These are phyloP conservation scores for Hirschioporus abietinus DNA, from an alignment of 768 basidiomycete genomes.

Conservation along the genomic window DNA sequence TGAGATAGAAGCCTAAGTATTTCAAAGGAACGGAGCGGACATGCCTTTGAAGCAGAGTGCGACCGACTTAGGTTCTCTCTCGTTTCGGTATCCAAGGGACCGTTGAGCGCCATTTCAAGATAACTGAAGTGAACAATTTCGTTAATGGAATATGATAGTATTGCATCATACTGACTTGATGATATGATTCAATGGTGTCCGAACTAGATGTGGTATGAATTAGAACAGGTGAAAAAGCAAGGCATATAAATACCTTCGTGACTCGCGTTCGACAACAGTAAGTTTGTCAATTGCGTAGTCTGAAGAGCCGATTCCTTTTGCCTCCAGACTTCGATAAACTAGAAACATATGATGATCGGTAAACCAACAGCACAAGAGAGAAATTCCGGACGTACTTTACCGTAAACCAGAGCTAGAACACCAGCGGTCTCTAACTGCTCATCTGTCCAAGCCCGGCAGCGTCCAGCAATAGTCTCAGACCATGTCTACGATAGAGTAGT, in stretches of 20 bases:
- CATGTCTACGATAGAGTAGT: slow-evolving; percentile 34
- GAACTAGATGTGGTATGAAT: slow-evolving; percentile 34
- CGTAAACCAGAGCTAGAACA: slow-evolving; percentile 73
- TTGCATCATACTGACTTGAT: slow-evolving; percentile 51
- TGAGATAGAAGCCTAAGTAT: slow-evolving; percentile 1
- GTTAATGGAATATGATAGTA: slow-evolving; percentile 3
- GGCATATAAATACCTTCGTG: slow-evolving; percentile 55
- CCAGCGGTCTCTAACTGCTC: slow-evolving; percentile 81
- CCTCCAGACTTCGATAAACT: slow-evolving; percentile 85
- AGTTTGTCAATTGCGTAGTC: slow-evolving; percentile 65
- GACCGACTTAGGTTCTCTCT: slow-evolving; percentile 67
- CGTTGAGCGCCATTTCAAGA: slow-evolving; percentile 75
- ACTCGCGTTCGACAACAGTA: slow-evolving; percentile 74
- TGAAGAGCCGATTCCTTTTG: slow-evolving; percentile 73
- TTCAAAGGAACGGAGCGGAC: neutral
- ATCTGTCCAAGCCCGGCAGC: slow-evolving; percentile 70
- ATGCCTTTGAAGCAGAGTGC: slow-evolving; percentile 70
- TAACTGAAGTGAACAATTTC: slow-evolving; percentile 36
- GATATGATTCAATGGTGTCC: slow-evolving; percentile 76
- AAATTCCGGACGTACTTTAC: slow-evolving; percentile 40
- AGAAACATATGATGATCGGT: neutral
- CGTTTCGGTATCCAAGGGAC: slow-evolving; percentile 65
- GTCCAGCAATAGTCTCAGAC: slow-evolving; percentile 67
- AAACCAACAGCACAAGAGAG: neutral
- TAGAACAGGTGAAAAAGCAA: slow-evolving; percentile 2